Evolutionary conservation across 495 filamentous ascomycete species (phyloP).

Genomic region (Xylaria nigripes): DNA sequence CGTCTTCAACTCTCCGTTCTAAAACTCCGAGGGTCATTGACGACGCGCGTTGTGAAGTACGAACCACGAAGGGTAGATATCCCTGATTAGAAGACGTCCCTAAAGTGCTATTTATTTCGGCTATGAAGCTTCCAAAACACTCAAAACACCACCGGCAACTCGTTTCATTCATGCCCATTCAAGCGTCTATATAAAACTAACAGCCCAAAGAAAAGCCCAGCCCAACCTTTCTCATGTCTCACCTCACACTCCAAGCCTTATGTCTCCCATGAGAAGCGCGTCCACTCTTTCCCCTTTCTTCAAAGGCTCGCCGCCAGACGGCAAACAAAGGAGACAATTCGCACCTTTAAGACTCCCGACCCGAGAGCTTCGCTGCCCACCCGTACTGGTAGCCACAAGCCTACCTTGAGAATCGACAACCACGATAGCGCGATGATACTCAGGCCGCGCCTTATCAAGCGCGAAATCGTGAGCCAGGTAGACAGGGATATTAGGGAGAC

Average conservation of each 20-base stretch:
- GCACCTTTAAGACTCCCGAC: conserved; percentile 83
- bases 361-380: conserved; percentile 77
- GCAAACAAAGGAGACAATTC: conserved; percentile 77
- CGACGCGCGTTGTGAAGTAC: too few relatives aligned
- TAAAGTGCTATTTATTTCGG: too few relatives aligned
- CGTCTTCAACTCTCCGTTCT: too few relatives aligned
- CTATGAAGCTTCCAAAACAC: too few relatives aligned
- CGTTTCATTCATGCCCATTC: too few relatives aligned
- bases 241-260: conserved; percentile 23
- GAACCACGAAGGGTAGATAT: too few relatives aligned
- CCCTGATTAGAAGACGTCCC: too few relatives aligned
- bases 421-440: conserved; percentile 78
- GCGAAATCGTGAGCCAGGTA: conserved; percentile 60
- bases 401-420: conserved; percentile 50
- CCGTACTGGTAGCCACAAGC: conserved; percentile 75
- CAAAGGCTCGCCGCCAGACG: conserved; percentile 37
- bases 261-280: conserved; percentile 35
- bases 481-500: conserved; percentile 65
- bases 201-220: too few relatives aligned
- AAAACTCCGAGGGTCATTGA: too few relatives aligned
- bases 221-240: too few relatives aligned
- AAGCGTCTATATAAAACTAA: too few relatives aligned
- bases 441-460: conserved; percentile 64
- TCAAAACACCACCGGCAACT: too few relatives aligned
- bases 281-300: conserved; percentile 37